Conservation (phyloP, 139 green algal species). For the Volvox africanus region DNA sequence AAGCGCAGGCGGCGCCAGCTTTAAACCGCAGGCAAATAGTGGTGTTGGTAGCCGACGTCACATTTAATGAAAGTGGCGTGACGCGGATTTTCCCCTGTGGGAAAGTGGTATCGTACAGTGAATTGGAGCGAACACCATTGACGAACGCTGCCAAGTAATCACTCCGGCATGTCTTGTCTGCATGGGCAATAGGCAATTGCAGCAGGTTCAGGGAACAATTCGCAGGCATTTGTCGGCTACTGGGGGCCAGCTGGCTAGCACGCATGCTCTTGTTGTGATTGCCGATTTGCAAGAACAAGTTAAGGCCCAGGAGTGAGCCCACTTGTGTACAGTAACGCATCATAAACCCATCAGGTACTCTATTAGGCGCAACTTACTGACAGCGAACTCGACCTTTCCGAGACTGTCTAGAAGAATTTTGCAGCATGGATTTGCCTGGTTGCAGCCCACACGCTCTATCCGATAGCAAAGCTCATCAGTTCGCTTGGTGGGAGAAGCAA, state of each 20-base stretch:
- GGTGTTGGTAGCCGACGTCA: not conserved
- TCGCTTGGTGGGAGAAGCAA: not conserved
- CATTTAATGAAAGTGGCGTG: constrained; percentile 34
- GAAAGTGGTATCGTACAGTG: constrained; percentile 20
- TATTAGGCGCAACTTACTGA: constrained; percentile 10
- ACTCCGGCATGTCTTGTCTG: constrained; percentile 14
- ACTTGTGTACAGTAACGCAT: too few species aligned
- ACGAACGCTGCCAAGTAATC: not conserved
- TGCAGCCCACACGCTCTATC: constrained; percentile 49
- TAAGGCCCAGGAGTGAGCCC: too few species aligned
- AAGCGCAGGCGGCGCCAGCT: not conserved
- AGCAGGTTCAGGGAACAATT: too few species aligned
- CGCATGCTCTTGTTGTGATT: too few species aligned
- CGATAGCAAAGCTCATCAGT: constrained; percentile 32
- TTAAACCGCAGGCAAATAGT: constrained; percentile 14
- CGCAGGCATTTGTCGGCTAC: too few species aligned
- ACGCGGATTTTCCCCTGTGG: constrained; percentile 37
- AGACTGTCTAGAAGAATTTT: constrained; percentile 26
- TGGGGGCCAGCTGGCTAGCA: too few species aligned
- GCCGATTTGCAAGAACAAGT: too few species aligned
- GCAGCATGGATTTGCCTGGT: constrained; percentile 46
- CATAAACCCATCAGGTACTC: too few species aligned
- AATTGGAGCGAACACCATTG: not conserved
- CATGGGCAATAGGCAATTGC: not conserved
- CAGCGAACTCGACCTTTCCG: constrained; percentile 39